Conservation (phyloP, 1,139 yeast species). For the Wickerhamomyces sp. region DNA sequence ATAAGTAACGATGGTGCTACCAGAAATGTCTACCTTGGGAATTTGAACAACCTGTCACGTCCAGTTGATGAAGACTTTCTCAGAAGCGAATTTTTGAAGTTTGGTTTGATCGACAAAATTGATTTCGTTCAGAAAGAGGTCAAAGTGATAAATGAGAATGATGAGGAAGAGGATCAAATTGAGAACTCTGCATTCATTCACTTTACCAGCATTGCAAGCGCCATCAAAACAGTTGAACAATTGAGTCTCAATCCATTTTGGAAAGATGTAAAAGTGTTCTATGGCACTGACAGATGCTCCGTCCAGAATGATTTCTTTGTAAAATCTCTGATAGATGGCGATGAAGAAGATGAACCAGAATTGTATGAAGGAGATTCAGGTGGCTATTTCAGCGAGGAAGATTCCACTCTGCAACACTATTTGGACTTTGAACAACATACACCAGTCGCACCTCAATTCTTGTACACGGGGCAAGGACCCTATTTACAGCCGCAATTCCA, state of each 20-base stretch:
- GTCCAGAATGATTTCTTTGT: conserved; percentile 17
- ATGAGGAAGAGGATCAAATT: conserved; percentile 1
- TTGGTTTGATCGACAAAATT: conserved; percentile 22
- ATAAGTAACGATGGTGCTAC: conserved; percentile 79
- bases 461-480: conserved; percentile 5
- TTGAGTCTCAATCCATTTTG: conserved; percentile 43
- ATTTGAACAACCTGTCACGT: conserved; percentile 35
- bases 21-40: conserved; percentile 68
- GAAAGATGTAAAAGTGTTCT: conserved; percentile 50
- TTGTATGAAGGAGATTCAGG: conserved; percentile 7
- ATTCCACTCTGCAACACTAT: not conserved
- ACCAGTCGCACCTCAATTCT: conserved; percentile 3
- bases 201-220: conserved; percentile 75
- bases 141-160: conserved; percentile 4
- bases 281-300: conserved; percentile 72
- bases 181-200: conserved; percentile 72
- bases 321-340: conserved; percentile 17
- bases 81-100: conserved; percentile 57
- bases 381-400: conserved; percentile 1
- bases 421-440: conserved; percentile 1
- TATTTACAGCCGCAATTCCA: conserved; percentile 11
- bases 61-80: conserved; percentile 41
- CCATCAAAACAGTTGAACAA: conserved; percentile 73
- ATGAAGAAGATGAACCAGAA: conserved; percentile 5
- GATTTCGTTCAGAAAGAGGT: conserved; percentile 28